Evolutionary conservation across 75 land plant genomes (phyloP), one percentile per base, ranked within the genome.

Genomic region (Ceratopteris richardii): DNA sequence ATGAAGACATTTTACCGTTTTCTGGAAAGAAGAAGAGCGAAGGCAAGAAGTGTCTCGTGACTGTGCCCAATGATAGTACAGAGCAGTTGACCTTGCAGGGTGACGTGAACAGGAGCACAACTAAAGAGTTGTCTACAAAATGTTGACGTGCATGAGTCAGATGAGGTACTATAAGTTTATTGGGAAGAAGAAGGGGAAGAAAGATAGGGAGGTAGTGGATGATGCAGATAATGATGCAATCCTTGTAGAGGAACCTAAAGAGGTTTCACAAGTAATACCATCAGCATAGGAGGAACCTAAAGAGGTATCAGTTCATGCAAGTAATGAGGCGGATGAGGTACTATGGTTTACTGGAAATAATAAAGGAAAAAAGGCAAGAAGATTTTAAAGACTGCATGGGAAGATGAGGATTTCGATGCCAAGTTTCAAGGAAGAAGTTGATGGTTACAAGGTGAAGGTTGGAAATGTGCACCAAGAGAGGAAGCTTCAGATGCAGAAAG

Each of bases 331-430:
- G n/a, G n/a, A n/a, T n/a, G n/a, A n/a, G n/a, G n/a, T n/a, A n/a
- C n/a, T n/a, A n/a, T 33, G 29, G 61, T 61, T 41, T 61, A 29
- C 44, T 40, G 44, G 66, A 41, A 29, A 37, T 26, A 64, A 51
- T 23, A 68, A 64, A 26, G 40, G 52, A 82, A 84, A 67, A 92
- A 88, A 56, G 86, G 76, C 54, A 92, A 93, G 62, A 82, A 88
- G 76, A 69, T 81, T 63, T 90, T 68, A 51, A 76, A 83, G 48
- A 82, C 84, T 39, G 77, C 63, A 30, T 80, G 84, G 44, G 97
- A 91, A 31, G 93, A 84, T 60, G 97, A 91, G 40, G 97, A 91
- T 24, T 64, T 91, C 54, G 97, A 91, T 60, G 81, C 86, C 19
- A 71, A n/a, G n/a, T n/a, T n/a, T n/a, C n/a, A n/a, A n/a, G n/a